Evolutionary conservation across 2,329 filamentous ascomycete species (phyloP).

Genomic region (Aureobasidium subglaciale): DNA sequence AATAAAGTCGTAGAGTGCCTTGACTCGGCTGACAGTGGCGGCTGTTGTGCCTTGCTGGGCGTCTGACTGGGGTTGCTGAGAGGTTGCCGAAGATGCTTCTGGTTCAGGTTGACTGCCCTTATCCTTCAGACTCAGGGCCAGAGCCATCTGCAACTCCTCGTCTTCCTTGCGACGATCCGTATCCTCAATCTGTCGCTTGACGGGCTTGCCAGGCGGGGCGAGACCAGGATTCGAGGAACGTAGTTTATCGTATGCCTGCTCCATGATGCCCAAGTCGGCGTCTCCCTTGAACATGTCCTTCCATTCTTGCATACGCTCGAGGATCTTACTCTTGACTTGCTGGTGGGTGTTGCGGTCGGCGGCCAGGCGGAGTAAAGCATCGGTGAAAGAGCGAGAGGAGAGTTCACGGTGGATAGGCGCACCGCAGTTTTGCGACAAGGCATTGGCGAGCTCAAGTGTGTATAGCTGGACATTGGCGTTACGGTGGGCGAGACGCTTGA

Average conservation of each 20-base stretch:
- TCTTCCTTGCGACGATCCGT: conserved; percentile 90
- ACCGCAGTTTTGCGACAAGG: conserved; percentile 86
- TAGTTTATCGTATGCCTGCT: conserved; percentile 82
- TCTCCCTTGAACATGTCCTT: conserved; percentile 87
- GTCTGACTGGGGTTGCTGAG: conserved; percentile 29
- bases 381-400: conserved; percentile 86
- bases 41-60: conserved; percentile 73
- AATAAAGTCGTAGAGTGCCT: conserved; percentile 89
- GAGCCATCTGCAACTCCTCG: conserved; percentile 91
- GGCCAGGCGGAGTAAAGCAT: conserved; percentile 82
- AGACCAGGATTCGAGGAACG: conserved; percentile 74
- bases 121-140: conserved; percentile 87
- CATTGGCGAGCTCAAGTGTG: conserved; percentile 87
- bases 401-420: conserved; percentile 81
- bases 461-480: conserved; percentile 97
- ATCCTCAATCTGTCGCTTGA: conserved; percentile 86
- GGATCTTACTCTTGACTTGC: conserved; percentile 93
- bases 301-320: conserved; percentile 96
- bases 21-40: conserved; percentile 88
- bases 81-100: conserved; percentile 7
- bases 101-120: conserved; percentile 43
- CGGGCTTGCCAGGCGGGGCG: conserved; percentile 84
- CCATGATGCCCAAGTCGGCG: conserved; percentile 93
- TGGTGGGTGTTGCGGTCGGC: conserved; percentile 91
- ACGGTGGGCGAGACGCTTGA: conserved; percentile 83